Evolutionary conservation across 441 rosid genomes (phyloP), one percentile per base, ranked within the genome.

Genomic region (Jatropha podagrica): DNA sequence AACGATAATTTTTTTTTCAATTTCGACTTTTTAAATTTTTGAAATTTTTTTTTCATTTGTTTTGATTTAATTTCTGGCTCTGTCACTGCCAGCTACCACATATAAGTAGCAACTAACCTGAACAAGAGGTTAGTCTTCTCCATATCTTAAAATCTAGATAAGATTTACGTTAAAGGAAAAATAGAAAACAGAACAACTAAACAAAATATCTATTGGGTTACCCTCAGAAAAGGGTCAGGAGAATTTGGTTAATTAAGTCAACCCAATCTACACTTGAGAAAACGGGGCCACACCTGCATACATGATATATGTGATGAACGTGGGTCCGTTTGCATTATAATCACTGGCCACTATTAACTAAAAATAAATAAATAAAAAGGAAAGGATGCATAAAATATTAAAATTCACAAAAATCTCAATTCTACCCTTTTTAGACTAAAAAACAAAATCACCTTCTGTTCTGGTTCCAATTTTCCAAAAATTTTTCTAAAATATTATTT

Each of bases 301-400:
- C 32, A 75, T 66, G 38, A 23, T 56, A 46, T 44, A 15, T 66
- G 76, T 67, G 77, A 71, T 72, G 42, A 46, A n/a, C 17, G n/a
- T 59, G 75, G 77, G 76, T 49, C 77, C 81, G 72, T 32, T 59
- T 74, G 71, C 77, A 71, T 55, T 77, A 56, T 52, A 18, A 23
- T 65, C 70, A 72, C 76, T 46, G 58, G 72, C n/a, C 74, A 54
- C 55, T 23, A 23, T 4, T 38, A 42, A 38, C 37, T 20, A 20
- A n/a, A 0, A 13, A 6, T 38, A 41, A 14, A 44, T 13, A 40
- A 12, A 42, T 8, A n/a, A 7, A 26, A 46, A n/a, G 13, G 63
- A 76, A 60, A 40, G 10, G 56, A 74, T 75, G 7, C 20, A 26
- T 15, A 51, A 40, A 14, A 3, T 23, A 23, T 23, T 23, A 23